Evolutionary conservation across 805 yeast species (phyloP).

Genomic region (Ogataea methylovora): DNA sequence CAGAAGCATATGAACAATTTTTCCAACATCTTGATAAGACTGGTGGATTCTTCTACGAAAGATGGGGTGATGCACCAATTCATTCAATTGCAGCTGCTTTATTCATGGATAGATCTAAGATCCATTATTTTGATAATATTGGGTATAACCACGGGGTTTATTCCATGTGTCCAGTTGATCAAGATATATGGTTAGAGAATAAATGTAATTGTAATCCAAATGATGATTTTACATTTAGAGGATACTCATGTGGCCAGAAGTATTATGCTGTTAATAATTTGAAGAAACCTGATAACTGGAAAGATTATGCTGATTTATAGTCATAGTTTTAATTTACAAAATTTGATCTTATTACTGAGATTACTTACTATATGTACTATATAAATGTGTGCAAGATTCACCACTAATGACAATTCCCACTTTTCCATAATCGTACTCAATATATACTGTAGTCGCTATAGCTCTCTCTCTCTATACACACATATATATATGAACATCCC

Average conservation of each 20-base stretch:
- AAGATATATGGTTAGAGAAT: slow-evolving; percentile 16
- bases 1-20: slow-evolving; percentile 46
- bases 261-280: slow-evolving; percentile 21
- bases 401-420: too few species aligned
- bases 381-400: too few species aligned
- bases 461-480: too few species aligned
- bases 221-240: slow-evolving; percentile 30
- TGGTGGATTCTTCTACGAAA: slow-evolving; percentile 80
- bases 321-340: not conserved
- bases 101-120: slow-evolving; percentile 44
- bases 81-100: slow-evolving; percentile 71
- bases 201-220: slow-evolving; percentile 32
- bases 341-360: too few species aligned
- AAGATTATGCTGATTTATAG: slow-evolving; percentile 11
- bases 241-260: slow-evolving; percentile 27
- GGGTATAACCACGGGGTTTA: slow-evolving; percentile 62
- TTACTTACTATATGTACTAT: too few species aligned
- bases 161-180: slow-evolving; percentile 34
- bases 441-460: too few species aligned
- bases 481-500: too few species aligned
- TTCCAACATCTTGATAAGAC: slow-evolving; percentile 54
- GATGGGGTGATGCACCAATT: slow-evolving; percentile 96
- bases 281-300: slow-evolving; percentile 22
- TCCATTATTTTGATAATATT: slow-evolving; percentile 67
- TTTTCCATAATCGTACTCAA: too few species aligned